Conservation (phyloP, 495 filamentous ascomycete species). For the Penicillium angulare region DNA sequence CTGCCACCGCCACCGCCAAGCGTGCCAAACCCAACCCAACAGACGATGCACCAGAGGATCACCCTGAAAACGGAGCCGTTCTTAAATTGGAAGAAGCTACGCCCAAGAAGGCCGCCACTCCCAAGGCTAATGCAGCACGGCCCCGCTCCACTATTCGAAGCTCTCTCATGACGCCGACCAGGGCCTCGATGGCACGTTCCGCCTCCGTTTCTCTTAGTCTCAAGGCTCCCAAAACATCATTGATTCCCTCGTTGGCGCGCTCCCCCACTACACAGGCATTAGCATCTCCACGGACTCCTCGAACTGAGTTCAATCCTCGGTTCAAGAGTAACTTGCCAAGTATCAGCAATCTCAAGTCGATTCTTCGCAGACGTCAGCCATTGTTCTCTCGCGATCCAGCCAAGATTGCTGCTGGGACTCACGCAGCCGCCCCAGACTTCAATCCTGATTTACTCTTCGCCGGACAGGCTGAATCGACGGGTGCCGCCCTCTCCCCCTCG, state of each 20-base stretch:
- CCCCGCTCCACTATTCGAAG: constrained; percentile 28
- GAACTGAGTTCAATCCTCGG: constrained; percentile 47
- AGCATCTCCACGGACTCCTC: constrained; percentile 44
- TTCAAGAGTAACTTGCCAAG: constrained; percentile 42
- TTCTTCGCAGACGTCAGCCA: constrained; percentile 59
- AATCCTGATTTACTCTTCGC: constrained; percentile 46
- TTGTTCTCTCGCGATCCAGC: constrained; percentile 59
- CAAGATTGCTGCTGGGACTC: constrained; percentile 61
- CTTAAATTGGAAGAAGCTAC: constrained; percentile 1
- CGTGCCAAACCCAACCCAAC: constrained; percentile 58
- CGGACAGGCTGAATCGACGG: constrained; percentile 18
- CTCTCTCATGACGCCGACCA: constrained; percentile 74
- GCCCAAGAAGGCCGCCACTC: background rate
- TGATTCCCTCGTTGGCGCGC: constrained; percentile 53
- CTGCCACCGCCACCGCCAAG: constrained; percentile 48
- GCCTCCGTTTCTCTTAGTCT: constrained; percentile 39
- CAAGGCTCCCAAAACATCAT: constrained; percentile 54
- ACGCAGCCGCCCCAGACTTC: constrained; percentile 49
- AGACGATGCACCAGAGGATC: constrained; percentile 59
- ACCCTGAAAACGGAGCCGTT: constrained; percentile 16
- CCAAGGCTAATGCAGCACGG: too few species aligned
- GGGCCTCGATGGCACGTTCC: constrained; percentile 68
- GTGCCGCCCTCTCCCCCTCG: constrained; percentile 39
- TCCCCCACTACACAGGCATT: constrained; percentile 47
- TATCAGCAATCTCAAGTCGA: constrained; percentile 55